Percentiles rank a stretch among this genome's conserved stretches.
phyloP scores from a whole-genome alignment of 2,329 filamentous ascomycete species.

The Penicillium sp. region DNA sequence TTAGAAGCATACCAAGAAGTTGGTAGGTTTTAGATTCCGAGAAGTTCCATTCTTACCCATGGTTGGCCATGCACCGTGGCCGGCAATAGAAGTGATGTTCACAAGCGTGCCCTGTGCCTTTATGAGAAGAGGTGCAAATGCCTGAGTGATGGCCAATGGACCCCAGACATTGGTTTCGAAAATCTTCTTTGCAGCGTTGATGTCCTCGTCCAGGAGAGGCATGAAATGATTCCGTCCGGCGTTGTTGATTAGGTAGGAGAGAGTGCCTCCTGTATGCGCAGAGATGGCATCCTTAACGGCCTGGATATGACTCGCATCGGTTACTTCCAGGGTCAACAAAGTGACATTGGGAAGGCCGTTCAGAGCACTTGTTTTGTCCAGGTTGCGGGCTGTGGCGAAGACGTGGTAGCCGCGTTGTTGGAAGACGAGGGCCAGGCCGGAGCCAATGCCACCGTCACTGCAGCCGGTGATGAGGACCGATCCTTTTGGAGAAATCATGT shows the following conservation, averaged over 20 bases:
- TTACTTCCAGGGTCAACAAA: slow-evolving; percentile 29
- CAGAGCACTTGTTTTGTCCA: slow-evolving; percentile 26
- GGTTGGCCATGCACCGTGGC: slow-evolving; percentile 25
- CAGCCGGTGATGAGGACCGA: slow-evolving; percentile 36
- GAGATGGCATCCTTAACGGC: slow-evolving; percentile 19
- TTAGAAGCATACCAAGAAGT: too few species aligned
- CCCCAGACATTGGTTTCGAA: slow-evolving; percentile 20
- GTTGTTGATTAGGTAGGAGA: slow-evolving; percentile 43
- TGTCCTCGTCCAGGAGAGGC: slow-evolving; percentile 37
- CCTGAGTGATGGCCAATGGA: slow-evolving; percentile 11
- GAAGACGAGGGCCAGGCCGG: slow-evolving; percentile 34
- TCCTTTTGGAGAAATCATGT: not conserved
- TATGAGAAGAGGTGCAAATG: slow-evolving; percentile 27
- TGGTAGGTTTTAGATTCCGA: too few species aligned
- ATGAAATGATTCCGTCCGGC: slow-evolving; percentile 33
- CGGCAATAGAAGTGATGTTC: slow-evolving; percentile 21
- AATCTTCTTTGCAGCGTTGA: slow-evolving; percentile 27
- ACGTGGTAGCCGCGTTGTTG: slow-evolving; percentile 32
- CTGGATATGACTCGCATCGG: slow-evolving; percentile 22
- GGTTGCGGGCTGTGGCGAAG: slow-evolving; percentile 35
- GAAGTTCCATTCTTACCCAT: slow-evolving; percentile 16
- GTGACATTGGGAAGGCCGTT: slow-evolving; percentile 21
- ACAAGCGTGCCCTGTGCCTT: slow-evolving; percentile 17
- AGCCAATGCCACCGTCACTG: slow-evolving; percentile 37
- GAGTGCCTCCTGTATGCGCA: slow-evolving; percentile 27